Evolutionary conservation across 2,329 filamentous ascomycete genomes (phyloP), one percentile per base, ranked within the genome.

Genomic region (Calonectria leucothoes): DNA sequence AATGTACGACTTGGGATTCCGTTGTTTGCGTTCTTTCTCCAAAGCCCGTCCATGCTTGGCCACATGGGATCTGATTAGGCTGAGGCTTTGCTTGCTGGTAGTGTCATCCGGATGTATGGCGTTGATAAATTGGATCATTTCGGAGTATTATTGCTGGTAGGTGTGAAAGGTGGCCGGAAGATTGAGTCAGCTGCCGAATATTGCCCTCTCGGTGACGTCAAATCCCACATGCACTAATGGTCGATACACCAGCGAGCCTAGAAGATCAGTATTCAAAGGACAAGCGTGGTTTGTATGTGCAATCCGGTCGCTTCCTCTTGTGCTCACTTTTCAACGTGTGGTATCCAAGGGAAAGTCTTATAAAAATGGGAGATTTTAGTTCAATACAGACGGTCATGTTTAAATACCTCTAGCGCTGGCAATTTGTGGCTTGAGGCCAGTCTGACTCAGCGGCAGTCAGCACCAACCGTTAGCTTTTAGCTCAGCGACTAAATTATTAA

Each of bases 121-220:
- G 23, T 71, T 66, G 33, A 71, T 71, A 39, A 71, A 71, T 17
- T 66, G 63, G 20, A 71, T 17, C 63, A 66, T 59, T 42, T n/a
- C 5, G 14, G 35, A 7, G n/a, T 57, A 10, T 33, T 2, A 4
- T 17, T 25, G 59, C 14, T 29, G 11, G 31, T 52, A 7, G 4
- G 7, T 2, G 20, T 31, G 27, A 31, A 15, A 2, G 15, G 17
- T 52, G 14, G 14, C 17, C 31, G 14, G 25, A 12, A 11, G 11
- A n/a, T 11, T 45, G 42, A 45, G n/a, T 45, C 42, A 45, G 42
- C 42, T 45, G 7, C 12, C 2, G 2, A 12, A 45, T 45, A 1
- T 23, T 3, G 6, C 20, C 20, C 2, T 45, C 15, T 10, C 0
- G 4, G 7, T 45, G 6, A 7, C 4, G 20, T 2, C 20, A 45